Percentiles rank a stretch among this genome's conserved stretches.
Evolutionary conservation across 2,329 filamentous ascomycete genomes (phyloP).

Genomic region (Hortaea werneckii): DNA sequence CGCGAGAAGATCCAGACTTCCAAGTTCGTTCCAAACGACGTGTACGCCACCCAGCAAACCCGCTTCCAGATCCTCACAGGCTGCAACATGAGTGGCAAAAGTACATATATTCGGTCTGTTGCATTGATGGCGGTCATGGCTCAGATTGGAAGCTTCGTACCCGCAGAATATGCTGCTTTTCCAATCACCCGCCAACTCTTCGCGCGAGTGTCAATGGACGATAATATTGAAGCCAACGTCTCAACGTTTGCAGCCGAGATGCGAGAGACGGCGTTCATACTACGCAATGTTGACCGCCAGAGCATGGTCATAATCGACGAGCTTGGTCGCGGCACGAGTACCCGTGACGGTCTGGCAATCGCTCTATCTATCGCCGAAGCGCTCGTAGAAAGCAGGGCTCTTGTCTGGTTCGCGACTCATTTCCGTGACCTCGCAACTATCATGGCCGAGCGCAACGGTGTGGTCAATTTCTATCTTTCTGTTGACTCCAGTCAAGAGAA

Average conservation of each 20-base stretch:
- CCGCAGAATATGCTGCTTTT: conserved; percentile 72
- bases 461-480: conserved; percentile 71
- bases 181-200: conserved; percentile 76
- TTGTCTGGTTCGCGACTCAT: conserved; percentile 91
- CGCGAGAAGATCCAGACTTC: conserved; percentile 59
- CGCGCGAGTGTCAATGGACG: conserved; percentile 75
- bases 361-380: conserved; percentile 85
- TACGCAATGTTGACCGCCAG: conserved; percentile 66
- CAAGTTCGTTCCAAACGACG: conserved; percentile 78
- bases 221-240: conserved; percentile 79
- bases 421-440: conserved; percentile 74
- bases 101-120: conserved; percentile 81
- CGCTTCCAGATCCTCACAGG: conserved; percentile 91
- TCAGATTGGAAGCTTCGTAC: conserved; percentile 84
- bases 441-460: conserved; percentile 63
- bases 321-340: conserved; percentile 81
- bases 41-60: conserved; percentile 68
- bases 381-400: conserved; percentile 63
- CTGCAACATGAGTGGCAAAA: conserved; percentile 97
- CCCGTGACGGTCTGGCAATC: conserved; percentile 77
- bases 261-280: conserved; percentile 89
- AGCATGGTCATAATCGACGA: conserved; percentile 71
- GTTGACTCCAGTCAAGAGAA: conserved; percentile 50
- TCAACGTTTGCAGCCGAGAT: conserved; percentile 93
- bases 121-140: conserved; percentile 86